phyloP scores from a whole-genome alignment of 2,329 filamentous ascomycete species.

The Nothomitra cinnamomea region DNA sequence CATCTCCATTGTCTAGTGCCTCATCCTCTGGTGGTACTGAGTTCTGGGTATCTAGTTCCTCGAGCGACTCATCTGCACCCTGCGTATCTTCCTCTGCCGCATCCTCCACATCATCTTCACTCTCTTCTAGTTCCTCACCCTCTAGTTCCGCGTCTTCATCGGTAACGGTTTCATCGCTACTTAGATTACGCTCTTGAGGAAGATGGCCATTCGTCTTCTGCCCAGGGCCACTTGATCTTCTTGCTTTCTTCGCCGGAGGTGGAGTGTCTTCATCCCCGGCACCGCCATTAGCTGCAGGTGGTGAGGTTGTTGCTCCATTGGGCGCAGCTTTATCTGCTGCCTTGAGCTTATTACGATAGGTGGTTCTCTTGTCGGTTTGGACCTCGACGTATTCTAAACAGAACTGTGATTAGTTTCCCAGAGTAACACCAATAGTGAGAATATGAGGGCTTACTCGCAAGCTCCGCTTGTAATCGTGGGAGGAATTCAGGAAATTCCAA shows the following conservation, averaged over 20 bases:
- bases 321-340: neutral
- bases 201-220: neutral
- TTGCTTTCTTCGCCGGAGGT: conserved; percentile 4
- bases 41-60: neutral
- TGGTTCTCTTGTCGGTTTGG: conserved; percentile 5
- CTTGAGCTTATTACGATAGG: conserved; percentile 6
- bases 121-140: conserved; percentile 15
- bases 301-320: neutral
- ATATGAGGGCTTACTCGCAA: conserved; percentile 41
- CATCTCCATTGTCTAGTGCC: conserved; percentile 4
- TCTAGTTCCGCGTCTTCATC: conserved; percentile 16
- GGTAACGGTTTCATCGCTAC: conserved; percentile 9
- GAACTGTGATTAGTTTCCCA: neutral
- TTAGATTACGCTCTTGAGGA: neutral
- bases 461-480: conserved; percentile 54
- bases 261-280: neutral
- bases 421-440: neutral
- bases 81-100: conserved; percentile 3
- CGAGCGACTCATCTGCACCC: neutral
- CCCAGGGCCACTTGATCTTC: neutral
- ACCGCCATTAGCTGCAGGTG: neutral
- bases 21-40: conserved; percentile 2
- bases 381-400: conserved; percentile 6
- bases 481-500: conserved; percentile 59
- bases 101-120: conserved; percentile 10